Evolutionary conservation across 176 grass and related monocot genomes (phyloP), one percentile per base, ranked within the genome.

Genomic region (Leersia perrieri): DNA sequence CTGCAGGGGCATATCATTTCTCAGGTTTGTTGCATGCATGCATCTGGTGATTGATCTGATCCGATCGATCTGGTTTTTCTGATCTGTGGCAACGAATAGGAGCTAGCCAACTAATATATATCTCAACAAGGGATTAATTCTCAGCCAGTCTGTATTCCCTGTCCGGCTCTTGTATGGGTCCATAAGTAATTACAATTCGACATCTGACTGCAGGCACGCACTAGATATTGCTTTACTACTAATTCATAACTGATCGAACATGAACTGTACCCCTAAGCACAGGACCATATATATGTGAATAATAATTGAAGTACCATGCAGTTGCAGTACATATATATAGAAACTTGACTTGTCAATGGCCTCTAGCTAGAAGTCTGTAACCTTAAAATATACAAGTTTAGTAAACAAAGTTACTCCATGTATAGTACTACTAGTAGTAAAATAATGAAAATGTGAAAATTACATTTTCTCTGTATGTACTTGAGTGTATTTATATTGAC

Each of bases 1-100:
- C 31, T 63, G 42, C 18, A 22, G 49, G 49, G 49, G 9, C 49
- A 78, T 34, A 78, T 72, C 22, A 61, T 73, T 45, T 83, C 26
- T 35, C 66, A 60, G 60, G 33, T 34, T 34, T 39, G 49, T 15
- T n/a, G 70, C 26, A 72, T 49, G n/a, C 30, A 14, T 18, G 15
- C 16, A 65, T 65, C 58, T 29, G 28, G 5, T 64, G 61, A 33
- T 26, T 8, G 38, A 36, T 71, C 35, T 1, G 38, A 12, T 45
- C 69, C 26, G 26, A 31, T 72, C 16, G 41, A 44, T 44, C 11
- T 40, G 9, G 66, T 16, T 51, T 36, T 72, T 78, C 66, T n/a
- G 47, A 51, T 51, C 55, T 42, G 38, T 9, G 20, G 13, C 12
- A 30, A 18, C 45, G 64, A 58, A 81, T 60, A 33, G 5, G 11